Conservation (phyloP, 2,329 filamentous ascomycete species). For the Aspergillus sp. region DNA sequence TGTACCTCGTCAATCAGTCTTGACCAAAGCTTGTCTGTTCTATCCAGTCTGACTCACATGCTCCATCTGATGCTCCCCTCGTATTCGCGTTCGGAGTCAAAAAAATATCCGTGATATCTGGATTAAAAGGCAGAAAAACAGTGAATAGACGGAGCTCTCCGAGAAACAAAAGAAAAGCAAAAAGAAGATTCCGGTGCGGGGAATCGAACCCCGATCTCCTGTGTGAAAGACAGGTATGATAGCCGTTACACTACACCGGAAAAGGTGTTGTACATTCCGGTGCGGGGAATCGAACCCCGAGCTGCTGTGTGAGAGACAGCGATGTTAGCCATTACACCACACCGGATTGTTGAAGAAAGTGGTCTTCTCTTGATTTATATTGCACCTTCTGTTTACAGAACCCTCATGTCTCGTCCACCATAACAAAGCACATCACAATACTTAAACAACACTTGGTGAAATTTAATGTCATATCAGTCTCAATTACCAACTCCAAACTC, state of each 20-base stretch:
- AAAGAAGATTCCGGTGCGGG: slow-evolving; percentile 10
- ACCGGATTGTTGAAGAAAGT: slow-evolving; percentile 5
- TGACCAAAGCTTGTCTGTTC: neutral
- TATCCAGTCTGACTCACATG: too few relatives aligned
- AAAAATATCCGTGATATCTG: too few relatives aligned
- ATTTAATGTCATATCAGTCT: too few relatives aligned
- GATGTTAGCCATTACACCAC: slow-evolving; percentile 16
- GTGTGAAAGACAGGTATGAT: slow-evolving; percentile 14
- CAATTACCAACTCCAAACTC: neutral
- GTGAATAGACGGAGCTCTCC: too few relatives aligned
- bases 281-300: slow-evolving; percentile 17
- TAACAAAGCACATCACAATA: too few relatives aligned
- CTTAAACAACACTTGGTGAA: too few relatives aligned
- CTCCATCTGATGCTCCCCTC: too few relatives aligned
- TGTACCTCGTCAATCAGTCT: neutral
- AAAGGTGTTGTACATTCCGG: slow-evolving; percentile 5
- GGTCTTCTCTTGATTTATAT: neutral
- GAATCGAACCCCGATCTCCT: slow-evolving; percentile 14
- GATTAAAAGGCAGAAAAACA: neutral
- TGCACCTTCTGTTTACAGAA: neutral
- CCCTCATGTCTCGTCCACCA: neutral
- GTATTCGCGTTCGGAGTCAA: too few relatives aligned
- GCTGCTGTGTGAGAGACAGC: slow-evolving; percentile 15
- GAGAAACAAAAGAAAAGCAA: neutral
- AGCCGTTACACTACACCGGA: slow-evolving; percentile 15